These are phyloP conservation scores for Aureobasidium musti DNA, from an alignment of 2,329 filamentous ascomycete genomes.

Conservation along the genomic window DNA sequence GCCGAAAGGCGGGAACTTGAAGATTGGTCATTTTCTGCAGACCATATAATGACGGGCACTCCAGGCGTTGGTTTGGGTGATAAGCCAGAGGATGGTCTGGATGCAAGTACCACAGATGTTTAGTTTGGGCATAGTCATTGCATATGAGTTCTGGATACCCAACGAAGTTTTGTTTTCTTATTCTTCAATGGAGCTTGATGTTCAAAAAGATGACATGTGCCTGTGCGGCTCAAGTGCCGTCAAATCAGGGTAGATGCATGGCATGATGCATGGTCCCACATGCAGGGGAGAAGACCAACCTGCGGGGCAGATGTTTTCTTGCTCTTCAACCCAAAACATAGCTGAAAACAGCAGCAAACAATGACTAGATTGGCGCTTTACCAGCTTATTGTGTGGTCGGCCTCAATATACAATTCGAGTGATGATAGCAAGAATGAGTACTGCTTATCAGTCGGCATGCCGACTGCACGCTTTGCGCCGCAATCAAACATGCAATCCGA, in stretches of 20 bases:
- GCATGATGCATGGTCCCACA: background rate
- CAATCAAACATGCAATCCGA: background rate
- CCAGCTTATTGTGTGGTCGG: background rate
- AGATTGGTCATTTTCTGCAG: slow-evolving; percentile 32
- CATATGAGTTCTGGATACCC: background rate
- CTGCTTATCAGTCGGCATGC: background rate
- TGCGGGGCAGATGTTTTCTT: background rate
- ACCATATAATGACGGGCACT: slow-evolving; percentile 30
- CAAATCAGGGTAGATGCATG: slow-evolving; percentile 9
- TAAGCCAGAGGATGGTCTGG: slow-evolving; percentile 2
- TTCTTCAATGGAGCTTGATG: too few relatives aligned
- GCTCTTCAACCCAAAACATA: background rate
- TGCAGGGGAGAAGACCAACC: background rate
- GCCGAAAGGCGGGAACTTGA: slow-evolving; percentile 30
- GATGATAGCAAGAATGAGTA: background rate
- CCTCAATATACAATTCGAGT: background rate
- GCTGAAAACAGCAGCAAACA: background rate
- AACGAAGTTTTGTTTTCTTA: background rate
- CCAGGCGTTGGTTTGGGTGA: slow-evolving; percentile 26
- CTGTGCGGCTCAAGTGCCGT: background rate
- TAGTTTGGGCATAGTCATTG: background rate
- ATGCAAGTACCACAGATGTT: slow-evolving; percentile 31
- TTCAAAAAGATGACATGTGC: background rate
- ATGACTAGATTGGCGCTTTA: background rate
- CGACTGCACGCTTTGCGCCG: too few relatives aligned